Evolutionary conservation across 805 yeast genomes (phyloP).

Genomic region (Saturnispora besseyi): DNA sequence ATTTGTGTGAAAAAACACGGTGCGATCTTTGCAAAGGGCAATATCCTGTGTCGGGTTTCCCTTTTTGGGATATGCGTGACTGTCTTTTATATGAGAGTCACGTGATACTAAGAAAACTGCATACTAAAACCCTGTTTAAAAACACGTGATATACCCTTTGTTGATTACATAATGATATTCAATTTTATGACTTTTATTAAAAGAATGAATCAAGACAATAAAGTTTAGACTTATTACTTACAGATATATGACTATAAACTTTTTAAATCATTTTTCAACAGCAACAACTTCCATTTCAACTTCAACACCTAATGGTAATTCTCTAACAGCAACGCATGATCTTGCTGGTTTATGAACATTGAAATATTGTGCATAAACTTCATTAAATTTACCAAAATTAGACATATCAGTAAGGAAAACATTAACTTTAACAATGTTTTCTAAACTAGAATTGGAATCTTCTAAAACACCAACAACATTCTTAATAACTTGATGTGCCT

Average conservation of each 20-base stretch:
- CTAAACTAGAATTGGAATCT: constrained; percentile 77
- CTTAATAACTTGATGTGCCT: constrained; percentile 64
- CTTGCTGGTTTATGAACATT: constrained; percentile 84
- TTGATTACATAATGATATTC: too few relatives aligned
- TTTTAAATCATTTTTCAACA: constrained; percentile 38
- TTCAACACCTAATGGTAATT: constrained; percentile 79
- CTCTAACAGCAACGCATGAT: constrained; percentile 93
- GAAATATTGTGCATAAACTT: constrained; percentile 74
- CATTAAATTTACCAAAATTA: constrained; percentile 77
- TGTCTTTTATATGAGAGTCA: not conserved
- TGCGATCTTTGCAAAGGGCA: too few relatives aligned
- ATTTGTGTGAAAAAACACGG: too few relatives aligned
- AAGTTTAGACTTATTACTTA: too few relatives aligned
- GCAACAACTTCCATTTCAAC: constrained; percentile 93
- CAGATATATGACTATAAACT: too few relatives aligned
- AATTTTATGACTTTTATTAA: too few relatives aligned
- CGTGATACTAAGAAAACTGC: too few relatives aligned
- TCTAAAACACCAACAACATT: constrained; percentile 66
- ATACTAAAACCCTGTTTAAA: not conserved
- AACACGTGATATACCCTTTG: constrained; percentile 2
- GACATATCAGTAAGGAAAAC: constrained; percentile 87
- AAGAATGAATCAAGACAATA: not conserved
- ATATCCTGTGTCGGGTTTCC: not conserved
- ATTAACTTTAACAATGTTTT: constrained; percentile 79
- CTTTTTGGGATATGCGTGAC: not conserved